Conservation (phyloP, 768 basidiomycete genomes). For the Amanita pseudoporphyria region DNA sequence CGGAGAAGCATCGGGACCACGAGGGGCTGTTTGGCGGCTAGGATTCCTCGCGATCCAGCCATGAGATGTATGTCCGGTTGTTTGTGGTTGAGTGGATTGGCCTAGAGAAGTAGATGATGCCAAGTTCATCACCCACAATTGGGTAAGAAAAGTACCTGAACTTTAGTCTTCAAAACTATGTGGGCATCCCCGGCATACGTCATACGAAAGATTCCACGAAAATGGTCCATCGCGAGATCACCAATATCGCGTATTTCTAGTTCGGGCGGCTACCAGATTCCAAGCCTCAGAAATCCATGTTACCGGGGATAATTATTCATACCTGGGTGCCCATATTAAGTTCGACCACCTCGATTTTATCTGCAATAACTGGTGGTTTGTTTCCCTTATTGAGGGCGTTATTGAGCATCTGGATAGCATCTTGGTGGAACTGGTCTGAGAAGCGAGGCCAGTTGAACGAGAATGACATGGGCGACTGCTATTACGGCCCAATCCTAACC, state of each 20-base stretch:
- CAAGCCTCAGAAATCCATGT: background rate
- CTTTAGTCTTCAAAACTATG: constrained; percentile 81
- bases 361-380: constrained; percentile 96
- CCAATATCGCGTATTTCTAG: constrained; percentile 97
- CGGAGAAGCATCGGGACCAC: constrained; percentile 98
- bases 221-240: constrained; percentile 90
- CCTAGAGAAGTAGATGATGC: constrained; percentile 34
- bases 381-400: constrained; percentile 95
- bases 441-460: constrained; percentile 96
- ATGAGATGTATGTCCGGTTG: constrained; percentile 85
- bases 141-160: constrained; percentile 54
- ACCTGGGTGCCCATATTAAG: constrained; percentile 99
- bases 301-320: too few species aligned
- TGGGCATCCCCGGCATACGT: constrained; percentile 94
- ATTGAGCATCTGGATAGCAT: constrained; percentile 95
- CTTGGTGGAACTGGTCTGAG: constrained; percentile 91
- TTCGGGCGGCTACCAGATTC: constrained; percentile 73
- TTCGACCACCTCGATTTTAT: constrained; percentile 95
- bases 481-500: constrained; percentile 6
- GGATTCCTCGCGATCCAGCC: constrained; percentile 75
- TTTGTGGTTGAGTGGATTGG: constrained; percentile 91
- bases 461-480: constrained; percentile 53
- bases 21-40: constrained; percentile 90
- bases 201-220: constrained; percentile 92
- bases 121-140: background rate